Evolutionary conservation across 129 eudicot species (phyloP).

Genomic region (Artemisia annua): DNA sequence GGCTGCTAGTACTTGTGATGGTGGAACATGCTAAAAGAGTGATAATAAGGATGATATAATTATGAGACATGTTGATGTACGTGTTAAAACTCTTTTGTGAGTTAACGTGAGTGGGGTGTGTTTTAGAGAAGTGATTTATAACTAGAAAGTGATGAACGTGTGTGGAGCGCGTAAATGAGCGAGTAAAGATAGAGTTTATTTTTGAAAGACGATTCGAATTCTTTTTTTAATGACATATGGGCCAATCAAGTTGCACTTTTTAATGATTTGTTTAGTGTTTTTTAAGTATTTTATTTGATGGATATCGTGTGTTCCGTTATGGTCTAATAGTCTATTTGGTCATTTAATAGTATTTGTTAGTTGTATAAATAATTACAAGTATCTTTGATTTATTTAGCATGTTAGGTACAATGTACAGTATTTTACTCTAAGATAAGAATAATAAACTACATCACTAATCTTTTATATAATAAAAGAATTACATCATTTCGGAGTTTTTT

Average conservation of each 20-base stretch:
- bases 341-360: no score
- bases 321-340: no score
- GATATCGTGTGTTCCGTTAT: neutral
- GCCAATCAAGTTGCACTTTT: slow-evolving; percentile 19
- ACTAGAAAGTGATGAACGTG: slow-evolving; percentile 20
- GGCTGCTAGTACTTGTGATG: slow-evolving; percentile 31
- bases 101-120: neutral
- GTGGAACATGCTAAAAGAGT: slow-evolving; percentile 22
- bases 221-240: neutral
- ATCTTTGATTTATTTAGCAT: no score
- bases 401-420: no score
- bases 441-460: no score
- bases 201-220: neutral
- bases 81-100: neutral
- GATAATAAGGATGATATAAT: slow-evolving; percentile 21
- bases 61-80: slow-evolving; percentile 23
- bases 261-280: neutral
- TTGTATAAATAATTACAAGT: no score
- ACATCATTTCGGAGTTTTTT: no score
- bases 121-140: slow-evolving; percentile 25
- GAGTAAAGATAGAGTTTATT: slow-evolving; percentile 17
- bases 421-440: no score
- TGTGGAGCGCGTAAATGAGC: slow-evolving; percentile 32
- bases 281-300: neutral
- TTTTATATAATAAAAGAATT: no score